phyloP scores from a whole-genome alignment of 441 rosid species.

The Adansonia madagascariensis region DNA sequence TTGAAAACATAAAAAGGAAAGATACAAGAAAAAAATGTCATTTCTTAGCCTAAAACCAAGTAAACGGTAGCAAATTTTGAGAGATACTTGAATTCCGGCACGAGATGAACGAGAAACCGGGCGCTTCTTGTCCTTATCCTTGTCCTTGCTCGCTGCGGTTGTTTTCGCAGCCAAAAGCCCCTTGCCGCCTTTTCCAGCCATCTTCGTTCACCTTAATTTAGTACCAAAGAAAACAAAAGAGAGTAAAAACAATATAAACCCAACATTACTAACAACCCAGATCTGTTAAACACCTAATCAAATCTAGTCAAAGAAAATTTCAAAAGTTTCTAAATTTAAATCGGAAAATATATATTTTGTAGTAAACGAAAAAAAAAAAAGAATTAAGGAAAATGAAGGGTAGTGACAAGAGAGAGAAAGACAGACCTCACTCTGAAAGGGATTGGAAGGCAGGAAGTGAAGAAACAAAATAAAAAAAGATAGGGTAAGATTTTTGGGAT shows the following conservation, averaged over 20 bases:
- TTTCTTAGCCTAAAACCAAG: background rate
- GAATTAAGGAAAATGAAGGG: background rate
- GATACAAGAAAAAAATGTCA: background rate
- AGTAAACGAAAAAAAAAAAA: background rate
- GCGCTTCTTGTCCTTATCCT: conserved; percentile 79
- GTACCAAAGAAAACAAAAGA: background rate
- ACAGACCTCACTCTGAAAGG: background rate
- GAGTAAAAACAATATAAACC: background rate
- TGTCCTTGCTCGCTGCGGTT: conserved; percentile 72
- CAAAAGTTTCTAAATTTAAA: background rate
- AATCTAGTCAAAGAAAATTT: conserved; percentile 3
- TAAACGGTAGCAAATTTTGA: background rate
- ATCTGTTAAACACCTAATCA: conserved; percentile 1
- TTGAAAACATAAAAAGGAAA: background rate
- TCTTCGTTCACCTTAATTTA: conserved; percentile 32
- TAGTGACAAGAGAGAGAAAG: background rate
- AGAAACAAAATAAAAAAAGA: background rate
- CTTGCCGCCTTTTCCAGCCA: conserved; percentile 98
- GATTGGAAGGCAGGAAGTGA: conserved; percentile 16
- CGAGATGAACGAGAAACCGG: conserved; percentile 91
- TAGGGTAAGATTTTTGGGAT: background rate
- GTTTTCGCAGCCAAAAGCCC: conserved; percentile 87
- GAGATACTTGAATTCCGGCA: conserved; percentile 81
- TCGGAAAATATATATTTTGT: background rate
- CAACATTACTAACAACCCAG: background rate